These are phyloP conservation scores for Xanthoconium stramineum DNA, from an alignment of 768 basidiomycete species.

Conservation along the genomic window DNA sequence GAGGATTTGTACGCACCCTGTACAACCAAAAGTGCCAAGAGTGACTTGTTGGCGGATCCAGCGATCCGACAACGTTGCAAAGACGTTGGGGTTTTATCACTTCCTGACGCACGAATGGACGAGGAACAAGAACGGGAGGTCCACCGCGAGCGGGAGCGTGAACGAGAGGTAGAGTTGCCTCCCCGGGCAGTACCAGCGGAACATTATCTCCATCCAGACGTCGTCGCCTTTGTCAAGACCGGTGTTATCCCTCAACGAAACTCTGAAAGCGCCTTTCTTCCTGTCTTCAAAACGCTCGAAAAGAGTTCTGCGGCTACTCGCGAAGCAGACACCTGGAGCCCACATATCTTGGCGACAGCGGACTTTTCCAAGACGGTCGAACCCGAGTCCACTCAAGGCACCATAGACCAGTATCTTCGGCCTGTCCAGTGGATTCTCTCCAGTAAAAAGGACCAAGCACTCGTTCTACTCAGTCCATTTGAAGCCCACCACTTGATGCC, in stretches of 20 bases:
- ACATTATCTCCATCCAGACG: neutral
- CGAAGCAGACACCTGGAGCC: too few species aligned
- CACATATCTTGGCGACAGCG: too few species aligned
- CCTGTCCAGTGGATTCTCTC: constrained; percentile 24
- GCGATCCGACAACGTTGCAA: neutral
- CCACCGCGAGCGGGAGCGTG: too few species aligned
- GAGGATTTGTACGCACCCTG: neutral
- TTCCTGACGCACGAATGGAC: neutral
- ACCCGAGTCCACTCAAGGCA: neutral
- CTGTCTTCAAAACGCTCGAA: constrained; percentile 2
- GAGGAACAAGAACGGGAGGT: neutral
- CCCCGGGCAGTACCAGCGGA: neutral
- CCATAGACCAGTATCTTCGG: neutral
- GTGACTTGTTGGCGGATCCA: neutral
- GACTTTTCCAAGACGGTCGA: constrained; percentile 16
- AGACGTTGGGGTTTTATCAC: neutral
- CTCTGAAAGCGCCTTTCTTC: too few species aligned
- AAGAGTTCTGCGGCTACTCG: neutral
- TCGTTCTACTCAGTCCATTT: constrained; percentile 22
- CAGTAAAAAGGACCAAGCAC: neutral
- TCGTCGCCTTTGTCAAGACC: too few species aligned
- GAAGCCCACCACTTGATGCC: constrained; percentile 37
- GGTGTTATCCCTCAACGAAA: too few species aligned
- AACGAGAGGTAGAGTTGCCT: neutral
- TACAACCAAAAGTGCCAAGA: too few species aligned